These are phyloP conservation scores for Paspalum vaginatum DNA, from an alignment of 176 grass and related monocot species.

Conservation along the genomic window DNA sequence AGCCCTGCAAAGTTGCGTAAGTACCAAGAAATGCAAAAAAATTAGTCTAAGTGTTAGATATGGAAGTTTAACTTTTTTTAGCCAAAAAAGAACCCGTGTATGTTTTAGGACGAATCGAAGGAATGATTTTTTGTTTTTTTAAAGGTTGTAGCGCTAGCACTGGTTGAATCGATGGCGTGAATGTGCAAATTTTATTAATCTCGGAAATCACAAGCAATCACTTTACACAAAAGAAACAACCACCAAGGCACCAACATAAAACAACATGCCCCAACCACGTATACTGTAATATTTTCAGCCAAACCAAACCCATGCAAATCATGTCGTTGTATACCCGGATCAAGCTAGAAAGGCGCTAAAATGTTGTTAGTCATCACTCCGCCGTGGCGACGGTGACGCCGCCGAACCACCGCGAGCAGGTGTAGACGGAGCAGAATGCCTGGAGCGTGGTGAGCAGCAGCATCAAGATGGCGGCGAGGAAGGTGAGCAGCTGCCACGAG, in stretches of 20 bases:
- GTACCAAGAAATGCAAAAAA: too few relatives aligned
- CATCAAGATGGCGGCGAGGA: conserved; percentile 69
- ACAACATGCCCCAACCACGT: not conserved
- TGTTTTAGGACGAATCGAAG: too few relatives aligned
- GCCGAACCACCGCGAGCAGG: conserved; percentile 80
- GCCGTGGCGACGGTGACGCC: conserved; percentile 38
- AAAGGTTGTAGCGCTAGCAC: too few relatives aligned
- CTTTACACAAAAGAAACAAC: not conserved
- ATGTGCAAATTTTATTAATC: not conserved
- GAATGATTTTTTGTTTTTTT: too few relatives aligned
- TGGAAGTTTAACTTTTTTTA: too few relatives aligned
- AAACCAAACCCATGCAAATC: conserved; percentile 17
- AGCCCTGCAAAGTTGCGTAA: too few relatives aligned
- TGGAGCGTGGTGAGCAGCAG: conserved; percentile 77
- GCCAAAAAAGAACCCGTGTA: too few relatives aligned
- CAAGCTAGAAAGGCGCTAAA: not conserved
- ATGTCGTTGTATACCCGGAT: conserved; percentile 9
- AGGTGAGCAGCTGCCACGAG: conserved; percentile 85
- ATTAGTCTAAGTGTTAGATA: too few relatives aligned
- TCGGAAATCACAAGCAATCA: not conserved
- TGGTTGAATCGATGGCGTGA: not conserved
- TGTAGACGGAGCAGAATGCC: conserved; percentile 81
- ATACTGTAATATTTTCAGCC: not conserved
- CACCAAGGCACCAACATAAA: not conserved
- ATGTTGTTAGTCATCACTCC: not conserved